A percentile compares a stretch with the other conserved stretches of the same genome.
Evolutionary conservation across 2,329 filamentous ascomycete genomes (phyloP).

Genomic region (Botrytis paeoniae): DNA sequence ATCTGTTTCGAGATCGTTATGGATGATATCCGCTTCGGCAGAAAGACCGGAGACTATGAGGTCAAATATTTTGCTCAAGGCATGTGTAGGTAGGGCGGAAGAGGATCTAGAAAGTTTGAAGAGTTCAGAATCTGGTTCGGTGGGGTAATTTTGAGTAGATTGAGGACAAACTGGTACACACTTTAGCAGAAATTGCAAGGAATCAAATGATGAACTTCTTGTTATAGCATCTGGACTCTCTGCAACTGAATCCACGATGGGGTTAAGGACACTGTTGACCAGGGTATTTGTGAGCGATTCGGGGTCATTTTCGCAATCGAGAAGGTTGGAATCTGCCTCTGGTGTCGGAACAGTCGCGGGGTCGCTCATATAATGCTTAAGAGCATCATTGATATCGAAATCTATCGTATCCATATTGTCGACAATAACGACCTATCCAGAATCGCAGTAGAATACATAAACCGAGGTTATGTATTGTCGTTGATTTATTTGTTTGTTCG

Average conservation of each 20-base stretch:
- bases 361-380: conserved; percentile 96
- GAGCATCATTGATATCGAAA: conserved; percentile 94
- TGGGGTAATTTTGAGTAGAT: conserved; percentile 37
- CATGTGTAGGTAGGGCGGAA: conserved; percentile 72
- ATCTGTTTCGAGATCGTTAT: conserved; percentile 84
- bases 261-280: conserved; percentile 83
- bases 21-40: conserved; percentile 78
- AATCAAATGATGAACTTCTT: conserved; percentile 79
- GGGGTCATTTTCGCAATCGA: conserved; percentile 90
- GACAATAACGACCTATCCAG: conserved; percentile 8
- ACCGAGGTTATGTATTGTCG: conserved; percentile 5
- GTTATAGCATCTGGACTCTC: conserved; percentile 88
- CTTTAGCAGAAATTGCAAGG: conserved; percentile 94
- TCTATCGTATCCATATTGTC: conserved; percentile 66
- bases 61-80: conserved; percentile 90
- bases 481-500: conserved; percentile 2
- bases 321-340: conserved; percentile 77
- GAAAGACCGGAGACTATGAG: conserved; percentile 82
- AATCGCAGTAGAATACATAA: conserved; percentile 16
- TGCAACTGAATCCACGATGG: conserved; percentile 87
- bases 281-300: conserved; percentile 70
- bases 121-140: conserved; percentile 59
- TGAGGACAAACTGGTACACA: conserved; percentile 62
- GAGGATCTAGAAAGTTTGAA: conserved; percentile 72
- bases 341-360: conserved; percentile 77